Conservation (phyloP, 179 eudicot genomes). For the Kewa caespitosa region DNA sequence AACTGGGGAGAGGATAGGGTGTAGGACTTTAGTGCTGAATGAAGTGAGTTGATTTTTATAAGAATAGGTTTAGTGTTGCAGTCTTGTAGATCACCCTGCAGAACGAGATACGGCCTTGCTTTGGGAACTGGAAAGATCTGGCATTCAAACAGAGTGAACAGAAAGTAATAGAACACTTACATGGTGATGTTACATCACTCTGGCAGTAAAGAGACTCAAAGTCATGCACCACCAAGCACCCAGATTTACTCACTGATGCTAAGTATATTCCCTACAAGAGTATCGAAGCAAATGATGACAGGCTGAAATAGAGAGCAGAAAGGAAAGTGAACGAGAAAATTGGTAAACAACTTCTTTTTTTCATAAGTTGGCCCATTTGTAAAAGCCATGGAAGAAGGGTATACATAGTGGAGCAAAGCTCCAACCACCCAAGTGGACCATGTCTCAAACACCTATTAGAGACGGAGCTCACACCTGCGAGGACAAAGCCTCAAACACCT, state of each 20-base stretch:
- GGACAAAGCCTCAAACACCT: too few relatives aligned
- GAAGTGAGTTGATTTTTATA: neutral
- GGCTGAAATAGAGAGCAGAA: neutral
- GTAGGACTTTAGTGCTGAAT: neutral
- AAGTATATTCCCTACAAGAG: constrained; percentile 67
- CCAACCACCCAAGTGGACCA: too few relatives aligned
- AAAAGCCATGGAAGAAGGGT: too few relatives aligned
- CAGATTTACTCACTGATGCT: constrained; percentile 81
- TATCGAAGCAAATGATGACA: neutral
- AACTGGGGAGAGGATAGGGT: neutral
- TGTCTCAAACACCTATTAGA: too few relatives aligned
- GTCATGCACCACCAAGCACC: constrained; percentile 86
- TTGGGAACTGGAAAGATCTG: neutral
- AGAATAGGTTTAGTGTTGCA: neutral
- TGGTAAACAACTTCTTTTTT: too few relatives aligned
- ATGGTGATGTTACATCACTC: constrained; percentile 40
- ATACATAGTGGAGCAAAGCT: too few relatives aligned
- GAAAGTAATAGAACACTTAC: constrained; percentile 24
- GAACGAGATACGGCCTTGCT: neutral
- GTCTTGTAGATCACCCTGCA: neutral
- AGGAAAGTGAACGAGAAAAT: neutral
- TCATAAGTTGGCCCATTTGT: too few relatives aligned
- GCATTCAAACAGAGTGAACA: constrained; percentile 9
- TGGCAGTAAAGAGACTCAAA: constrained; percentile 71
- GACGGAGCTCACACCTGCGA: too few relatives aligned